Conservation (phyloP, 176 grass and related monocot species). For the Ensete ventricosum region DNA sequence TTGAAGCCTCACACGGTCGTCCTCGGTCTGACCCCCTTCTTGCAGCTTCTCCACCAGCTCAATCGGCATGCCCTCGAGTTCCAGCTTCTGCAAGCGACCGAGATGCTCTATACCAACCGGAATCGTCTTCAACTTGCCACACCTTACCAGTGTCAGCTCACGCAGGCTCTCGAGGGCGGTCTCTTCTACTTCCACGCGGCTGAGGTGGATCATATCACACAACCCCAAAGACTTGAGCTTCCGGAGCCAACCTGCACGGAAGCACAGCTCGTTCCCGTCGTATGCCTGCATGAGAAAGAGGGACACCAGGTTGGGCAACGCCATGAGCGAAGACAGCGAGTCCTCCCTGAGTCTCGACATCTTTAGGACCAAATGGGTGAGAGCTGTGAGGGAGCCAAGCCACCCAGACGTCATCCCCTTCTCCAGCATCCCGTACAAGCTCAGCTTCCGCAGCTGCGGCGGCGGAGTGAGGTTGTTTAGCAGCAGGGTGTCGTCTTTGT, state of each 20-base stretch:
- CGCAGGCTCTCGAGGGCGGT: constrained; percentile 17
- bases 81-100: constrained; percentile 18
- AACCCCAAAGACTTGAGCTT: constrained; percentile 24
- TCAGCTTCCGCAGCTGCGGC: constrained; percentile 25
- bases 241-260: constrained; percentile 12
- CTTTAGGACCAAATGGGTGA: constrained; percentile 22
- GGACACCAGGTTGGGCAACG: constrained; percentile 25
- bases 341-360: constrained; percentile 28
- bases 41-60: constrained; percentile 22
- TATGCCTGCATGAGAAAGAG: constrained; percentile 31
- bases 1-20: constrained; percentile 5
- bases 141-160: constrained; percentile 11
- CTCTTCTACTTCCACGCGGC: constrained; percentile 24
- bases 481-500: constrained; percentile 20
- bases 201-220: constrained; percentile 15
- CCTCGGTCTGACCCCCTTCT: constrained; percentile 4
- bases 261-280: constrained; percentile 7
- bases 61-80: constrained; percentile 25
- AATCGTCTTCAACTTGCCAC: constrained; percentile 20
- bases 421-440: constrained; percentile 22
- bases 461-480: constrained; percentile 26
- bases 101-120: constrained; percentile 35
- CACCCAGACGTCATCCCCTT: constrained; percentile 23
- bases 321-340: constrained; percentile 16
- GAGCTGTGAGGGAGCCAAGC: constrained; percentile 21